A percentile compares a stretch with the other conserved stretches of the same genome.
Evolutionary conservation across 495 filamentous ascomycete genomes (phyloP).

Genomic region (Polyplosphaeria fusca): DNA sequence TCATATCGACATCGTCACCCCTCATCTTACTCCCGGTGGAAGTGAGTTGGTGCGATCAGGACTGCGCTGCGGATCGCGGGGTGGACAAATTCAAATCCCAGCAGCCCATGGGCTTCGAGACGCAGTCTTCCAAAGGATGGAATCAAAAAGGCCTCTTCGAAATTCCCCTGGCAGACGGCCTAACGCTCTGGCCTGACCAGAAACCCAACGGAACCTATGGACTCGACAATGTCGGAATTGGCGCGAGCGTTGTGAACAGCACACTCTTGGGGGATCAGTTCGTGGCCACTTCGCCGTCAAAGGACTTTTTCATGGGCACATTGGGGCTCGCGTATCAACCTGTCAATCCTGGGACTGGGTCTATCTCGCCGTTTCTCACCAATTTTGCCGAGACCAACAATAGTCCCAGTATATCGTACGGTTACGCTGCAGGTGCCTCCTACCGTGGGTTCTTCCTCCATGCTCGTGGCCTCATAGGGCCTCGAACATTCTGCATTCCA

Average conservation of each 20-base stretch:
- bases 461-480: not conserved
- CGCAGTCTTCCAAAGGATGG: constrained; percentile 7
- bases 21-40: constrained; percentile 14
- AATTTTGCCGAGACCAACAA: not conserved
- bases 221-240: constrained; percentile 15
- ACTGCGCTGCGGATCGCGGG: constrained; percentile 27
- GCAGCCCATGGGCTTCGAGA: constrained; percentile 16
- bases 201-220: constrained; percentile 23
- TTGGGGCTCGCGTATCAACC: constrained; percentile 22
- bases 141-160: constrained; percentile 11
- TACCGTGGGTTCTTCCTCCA: constrained; percentile 25
- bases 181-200: not conserved
- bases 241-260: constrained; percentile 1
- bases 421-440: constrained; percentile 29
- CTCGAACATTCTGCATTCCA: not conserved
- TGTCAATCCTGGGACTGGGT: not conserved
- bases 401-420: constrained; percentile 25
- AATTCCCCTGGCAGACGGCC: constrained; percentile 6
- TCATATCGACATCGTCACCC: constrained; percentile 16
- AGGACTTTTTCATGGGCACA: constrained; percentile 27
- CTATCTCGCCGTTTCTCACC: constrained; percentile 5
- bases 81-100: constrained; percentile 10
- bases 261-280: not conserved
- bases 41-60: constrained; percentile 17
- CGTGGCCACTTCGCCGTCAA: constrained; percentile 2